A percentile compares a stretch with the other conserved stretches of the same genome.
phyloP scores from a whole-genome alignment of 2,329 filamentous ascomycete genomes.

The Dryadomyces quercivorus region DNA sequence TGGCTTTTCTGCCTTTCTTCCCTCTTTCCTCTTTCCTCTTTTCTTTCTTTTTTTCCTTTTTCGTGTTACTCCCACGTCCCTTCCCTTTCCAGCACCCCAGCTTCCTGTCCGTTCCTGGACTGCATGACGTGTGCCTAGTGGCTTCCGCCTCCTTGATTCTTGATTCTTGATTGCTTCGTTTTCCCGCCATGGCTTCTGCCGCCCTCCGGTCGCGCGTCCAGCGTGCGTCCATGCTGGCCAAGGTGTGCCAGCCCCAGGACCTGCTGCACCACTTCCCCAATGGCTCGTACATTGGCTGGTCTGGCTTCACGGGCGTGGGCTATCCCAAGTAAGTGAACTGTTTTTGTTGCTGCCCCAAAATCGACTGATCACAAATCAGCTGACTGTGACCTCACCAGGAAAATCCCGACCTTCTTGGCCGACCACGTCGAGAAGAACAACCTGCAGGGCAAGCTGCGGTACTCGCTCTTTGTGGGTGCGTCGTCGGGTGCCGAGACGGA shows the following conservation, averaged over 20 bases:
- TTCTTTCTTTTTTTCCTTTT: neutral
- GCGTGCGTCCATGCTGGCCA: slow-evolving; percentile 66
- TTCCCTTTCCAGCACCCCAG: neutral
- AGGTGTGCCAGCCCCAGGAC: slow-evolving; percentile 69
- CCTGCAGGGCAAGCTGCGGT: slow-evolving; percentile 72
- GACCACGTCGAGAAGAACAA: slow-evolving; percentile 83
- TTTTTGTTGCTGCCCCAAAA: slow-evolving; percentile 1
- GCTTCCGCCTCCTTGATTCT: neutral
- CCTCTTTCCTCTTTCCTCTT: neutral
- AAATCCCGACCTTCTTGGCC: slow-evolving; percentile 70
- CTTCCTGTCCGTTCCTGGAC: neutral
- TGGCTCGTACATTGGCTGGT: slow-evolving; percentile 82
- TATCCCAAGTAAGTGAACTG: slow-evolving; percentile 78
- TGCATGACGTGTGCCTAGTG: neutral
- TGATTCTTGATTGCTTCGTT: neutral
- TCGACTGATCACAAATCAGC: too few relatives aligned
- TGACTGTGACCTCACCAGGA: slow-evolving; percentile 33
- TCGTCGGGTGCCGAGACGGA: slow-evolving; percentile 83
- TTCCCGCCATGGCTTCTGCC: slow-evolving; percentile 46
- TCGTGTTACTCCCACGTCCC: neutral
- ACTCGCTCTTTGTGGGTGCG: slow-evolving; percentile 81
- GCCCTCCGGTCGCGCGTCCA: slow-evolving; percentile 65
- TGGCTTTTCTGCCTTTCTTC: neutral
- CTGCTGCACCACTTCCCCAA: slow-evolving; percentile 71
- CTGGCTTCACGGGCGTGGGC: slow-evolving; percentile 79